Evolutionary conservation across 2,329 filamentous ascomycete species (phyloP), one percentile per base, ranked within the genome.

Genomic region (Trematosphaeria pertusa): DNA sequence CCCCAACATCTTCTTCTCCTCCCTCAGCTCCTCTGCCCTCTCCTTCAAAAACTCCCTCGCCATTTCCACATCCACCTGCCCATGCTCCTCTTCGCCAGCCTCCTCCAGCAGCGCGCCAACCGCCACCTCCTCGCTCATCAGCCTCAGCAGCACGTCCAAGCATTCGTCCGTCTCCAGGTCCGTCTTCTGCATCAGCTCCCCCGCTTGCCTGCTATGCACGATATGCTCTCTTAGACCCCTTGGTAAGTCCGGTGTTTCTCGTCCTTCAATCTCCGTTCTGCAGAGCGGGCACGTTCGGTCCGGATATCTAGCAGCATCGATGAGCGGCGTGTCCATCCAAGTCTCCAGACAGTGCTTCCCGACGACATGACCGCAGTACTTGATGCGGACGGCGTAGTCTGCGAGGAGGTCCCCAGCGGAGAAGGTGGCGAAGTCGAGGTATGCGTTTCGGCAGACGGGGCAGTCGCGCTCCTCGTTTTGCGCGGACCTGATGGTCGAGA

Each of bases 311-410:
- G 58, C 58, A 18, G 50, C 47, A 10, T 62, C 50, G 1, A 53
- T 54, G 30, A 58, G 54, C 1, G 58, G 60, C 2, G 57, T 61
- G 3, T 35, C 12, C 54, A 63, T 59, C 62, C 60, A 65, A 19
- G 43, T 44, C 43, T 61, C 57, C 4, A 65, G 50, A 38, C 62
- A 65, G 0, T 39, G 17, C 24, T 61, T 65, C 4, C 62, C 62
- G 4, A 63, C 32, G 12, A 62, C 20, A 34, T 65, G 62, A 2
- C 62, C 60, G 24, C 62, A 65, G 37, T 61, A 41, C 24, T 63
- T 65, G 39, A 65, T 63, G 2, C 56, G 53, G 2, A 62, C 55
- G 6, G 60, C 58, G 20, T 50, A 63, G 41, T 65, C 62, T 12
- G 49, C 47, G 0, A 65, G 37, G 2, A 62, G 43, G 2, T 59